Conservation (phyloP, 306 rosid genomes). For the Sindora glabra region DNA sequence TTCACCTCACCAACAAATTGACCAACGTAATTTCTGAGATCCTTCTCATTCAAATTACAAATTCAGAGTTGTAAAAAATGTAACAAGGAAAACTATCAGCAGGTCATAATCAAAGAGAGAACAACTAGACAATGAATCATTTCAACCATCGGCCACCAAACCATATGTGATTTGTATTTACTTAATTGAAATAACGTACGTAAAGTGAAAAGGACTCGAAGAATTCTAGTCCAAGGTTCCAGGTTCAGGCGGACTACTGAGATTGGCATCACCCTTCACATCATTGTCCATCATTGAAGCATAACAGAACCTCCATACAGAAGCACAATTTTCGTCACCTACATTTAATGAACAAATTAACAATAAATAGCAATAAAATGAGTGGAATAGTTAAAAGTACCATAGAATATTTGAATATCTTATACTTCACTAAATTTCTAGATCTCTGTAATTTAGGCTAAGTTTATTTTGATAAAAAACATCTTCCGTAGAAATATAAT, state of each 20-base stretch:
- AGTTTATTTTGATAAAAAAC: too few species aligned
- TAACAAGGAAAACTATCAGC: slow-evolving; percentile 1
- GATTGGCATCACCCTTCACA: slow-evolving; percentile 10
- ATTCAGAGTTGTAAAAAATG: background rate
- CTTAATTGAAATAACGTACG: slow-evolving; percentile 6
- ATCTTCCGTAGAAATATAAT: too few species aligned
- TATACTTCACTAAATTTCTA: background rate
- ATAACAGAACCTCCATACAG: slow-evolving; percentile 74
- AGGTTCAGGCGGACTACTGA: slow-evolving; percentile 23
- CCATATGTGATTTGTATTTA: background rate
- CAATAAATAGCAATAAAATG: background rate
- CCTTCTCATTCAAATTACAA: background rate
- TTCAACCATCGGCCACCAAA: background rate
- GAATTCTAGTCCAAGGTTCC: slow-evolving; percentile 18
- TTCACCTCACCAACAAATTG: background rate
- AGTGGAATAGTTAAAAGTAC: background rate
- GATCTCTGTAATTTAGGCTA: background rate
- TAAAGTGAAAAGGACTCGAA: background rate
- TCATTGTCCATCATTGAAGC: slow-evolving; percentile 36
- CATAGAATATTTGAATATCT: background rate
- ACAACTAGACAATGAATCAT: slow-evolving; percentile 1
- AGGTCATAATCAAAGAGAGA: background rate
- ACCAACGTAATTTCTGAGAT: background rate
- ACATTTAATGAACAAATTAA: slow-evolving; percentile 11
- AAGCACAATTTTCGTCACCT: slow-evolving; percentile 78